phyloP scores from a whole-genome alignment of 768 basidiomycete species.

The Xerocomellus dryophilus region DNA sequence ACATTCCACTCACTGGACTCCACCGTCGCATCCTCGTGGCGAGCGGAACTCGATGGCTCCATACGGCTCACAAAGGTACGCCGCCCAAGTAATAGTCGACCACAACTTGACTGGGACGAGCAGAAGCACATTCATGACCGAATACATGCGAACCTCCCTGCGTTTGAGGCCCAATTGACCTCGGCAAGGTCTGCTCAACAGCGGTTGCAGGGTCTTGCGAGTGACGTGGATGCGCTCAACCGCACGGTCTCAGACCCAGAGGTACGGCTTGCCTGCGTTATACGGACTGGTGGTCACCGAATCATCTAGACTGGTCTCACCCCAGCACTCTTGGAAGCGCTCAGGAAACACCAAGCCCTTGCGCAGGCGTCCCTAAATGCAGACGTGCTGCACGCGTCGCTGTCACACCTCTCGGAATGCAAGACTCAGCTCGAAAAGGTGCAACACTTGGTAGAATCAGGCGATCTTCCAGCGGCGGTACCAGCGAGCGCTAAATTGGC shows the following conservation, averaged over 20 bases:
- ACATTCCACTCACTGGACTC: conserved; percentile 57
- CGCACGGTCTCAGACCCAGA: conserved; percentile 54
- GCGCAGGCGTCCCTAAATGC: conserved; percentile 63
- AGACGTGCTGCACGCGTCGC: conserved; percentile 44
- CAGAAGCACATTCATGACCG: conserved; percentile 72
- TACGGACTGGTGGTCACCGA: conserved; percentile 8
- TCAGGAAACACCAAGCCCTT: conserved; percentile 59
- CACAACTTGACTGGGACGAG: conserved; percentile 11
- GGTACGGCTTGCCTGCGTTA: conserved; percentile 38
- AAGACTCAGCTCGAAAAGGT: conserved; percentile 45
- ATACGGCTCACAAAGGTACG: conserved; percentile 69
- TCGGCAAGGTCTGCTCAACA: conserved; percentile 64
- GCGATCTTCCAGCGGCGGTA: conserved; percentile 64
- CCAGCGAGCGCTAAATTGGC: conserved; percentile 42
- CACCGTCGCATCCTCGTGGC: conserved; percentile 63
- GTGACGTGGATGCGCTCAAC: conserved; percentile 51
- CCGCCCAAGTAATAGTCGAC: neutral
- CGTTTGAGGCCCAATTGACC: conserved; percentile 61
- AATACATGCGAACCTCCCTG: conserved; percentile 59
- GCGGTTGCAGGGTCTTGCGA: conserved; percentile 48
- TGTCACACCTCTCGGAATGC: conserved; percentile 56
- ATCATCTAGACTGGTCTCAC: conserved; percentile 61
- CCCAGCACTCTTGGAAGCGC: conserved; percentile 50
- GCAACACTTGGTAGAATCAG: conserved; percentile 46
- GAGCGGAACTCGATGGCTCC: conserved; percentile 67